Evolutionary conservation across 257 asterid genomes (phyloP).

Genomic region (Solanum bulbocastanum): DNA sequence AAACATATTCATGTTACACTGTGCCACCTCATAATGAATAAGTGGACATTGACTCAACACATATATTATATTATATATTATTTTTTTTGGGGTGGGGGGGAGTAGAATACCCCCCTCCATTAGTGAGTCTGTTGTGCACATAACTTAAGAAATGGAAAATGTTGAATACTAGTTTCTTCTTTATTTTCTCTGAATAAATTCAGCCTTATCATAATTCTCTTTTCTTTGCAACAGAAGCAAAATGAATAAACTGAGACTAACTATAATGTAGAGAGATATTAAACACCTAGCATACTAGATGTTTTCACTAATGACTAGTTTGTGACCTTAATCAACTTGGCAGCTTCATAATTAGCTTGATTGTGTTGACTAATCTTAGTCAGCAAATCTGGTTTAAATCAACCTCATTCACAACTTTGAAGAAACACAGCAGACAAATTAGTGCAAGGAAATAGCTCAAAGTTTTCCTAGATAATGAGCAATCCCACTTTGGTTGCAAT

Average conservation of each 20-base stretch:
- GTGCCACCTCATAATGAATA: neutral
- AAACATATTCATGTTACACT: neutral
- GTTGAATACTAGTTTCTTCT: neutral
- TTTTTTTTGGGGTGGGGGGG: too few species aligned
- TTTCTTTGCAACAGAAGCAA: neutral
- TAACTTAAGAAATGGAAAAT: neutral
- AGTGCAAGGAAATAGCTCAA: neutral
- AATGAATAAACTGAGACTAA: neutral
- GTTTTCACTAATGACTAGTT: neutral
- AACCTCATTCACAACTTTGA: neutral
- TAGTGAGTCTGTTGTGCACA: neutral
- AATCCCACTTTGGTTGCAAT: neutral
- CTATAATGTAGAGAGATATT: neutral
- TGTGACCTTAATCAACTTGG: neutral
- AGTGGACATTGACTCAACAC: neutral
- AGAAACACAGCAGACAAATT: neutral
- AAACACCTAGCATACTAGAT: neutral
- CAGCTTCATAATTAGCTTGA: neutral
- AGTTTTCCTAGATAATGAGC: neutral
- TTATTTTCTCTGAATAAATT: neutral
- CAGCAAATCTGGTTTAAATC: neutral
- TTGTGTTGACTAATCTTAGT: neutral
- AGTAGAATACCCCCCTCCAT: too few species aligned
- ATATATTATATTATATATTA: neutral
- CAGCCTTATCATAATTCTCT: neutral